phyloP scores from a whole-genome alignment of 306 rosid genomes.

The Vigna mungo region DNA sequence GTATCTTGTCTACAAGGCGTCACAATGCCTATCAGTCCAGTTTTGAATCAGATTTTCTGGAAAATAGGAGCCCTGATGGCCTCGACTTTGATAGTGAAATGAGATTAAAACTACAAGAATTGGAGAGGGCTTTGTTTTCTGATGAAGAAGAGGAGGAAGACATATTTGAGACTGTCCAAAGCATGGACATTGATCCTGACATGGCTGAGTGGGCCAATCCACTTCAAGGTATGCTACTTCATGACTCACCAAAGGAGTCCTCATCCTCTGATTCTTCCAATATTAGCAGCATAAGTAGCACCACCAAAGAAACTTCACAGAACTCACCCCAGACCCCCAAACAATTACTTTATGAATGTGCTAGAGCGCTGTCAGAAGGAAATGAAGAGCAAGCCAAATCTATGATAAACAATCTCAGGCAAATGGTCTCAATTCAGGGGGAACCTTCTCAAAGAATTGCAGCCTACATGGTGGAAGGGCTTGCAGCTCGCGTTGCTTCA shows the following conservation, averaged over 20 bases:
- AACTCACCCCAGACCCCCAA: constrained; percentile 61
- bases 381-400: constrained; percentile 60
- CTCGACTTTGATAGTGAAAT: constrained; percentile 68
- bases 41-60: constrained; percentile 61
- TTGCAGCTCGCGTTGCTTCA: constrained; percentile 79
- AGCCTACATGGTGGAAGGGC: constrained; percentile 98
- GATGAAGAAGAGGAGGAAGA: constrained; percentile 66
- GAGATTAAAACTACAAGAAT: constrained; percentile 82
- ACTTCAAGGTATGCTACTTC: constrained; percentile 52
- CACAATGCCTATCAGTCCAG: constrained; percentile 53
- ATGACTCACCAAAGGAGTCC: constrained; percentile 84
- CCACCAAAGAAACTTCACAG: constrained; percentile 65
- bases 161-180: constrained; percentile 55
- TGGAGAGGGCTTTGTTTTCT: constrained; percentile 84
- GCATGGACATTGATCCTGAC: constrained; percentile 79
- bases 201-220: constrained; percentile 67
- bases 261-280: constrained; percentile 74
- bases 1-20: constrained; percentile 48
- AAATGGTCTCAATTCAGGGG: constrained; percentile 86
- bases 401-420: constrained; percentile 75
- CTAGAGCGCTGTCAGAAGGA: constrained; percentile 76
- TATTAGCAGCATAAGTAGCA: constrained; percentile 68
- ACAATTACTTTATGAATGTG: constrained; percentile 80
- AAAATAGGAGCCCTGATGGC: constrained; percentile 60
- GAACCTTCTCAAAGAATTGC: constrained; percentile 93